Evolutionary conservation across 495 filamentous ascomycete species (phyloP).

Genomic region (Aspergillus cristatus): DNA sequence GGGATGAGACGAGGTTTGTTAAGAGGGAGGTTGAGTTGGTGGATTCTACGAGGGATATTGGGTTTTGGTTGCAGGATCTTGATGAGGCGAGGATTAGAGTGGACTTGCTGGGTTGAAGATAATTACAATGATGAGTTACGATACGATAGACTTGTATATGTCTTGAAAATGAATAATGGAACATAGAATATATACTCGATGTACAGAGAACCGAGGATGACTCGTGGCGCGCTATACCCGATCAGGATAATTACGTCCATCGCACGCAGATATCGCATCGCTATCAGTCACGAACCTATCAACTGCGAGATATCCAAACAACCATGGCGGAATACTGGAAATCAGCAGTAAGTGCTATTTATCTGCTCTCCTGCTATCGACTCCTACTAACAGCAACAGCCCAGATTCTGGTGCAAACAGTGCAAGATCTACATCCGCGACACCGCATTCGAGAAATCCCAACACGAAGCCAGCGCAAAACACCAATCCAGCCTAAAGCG

Average conservation of each 20-base stretch:
- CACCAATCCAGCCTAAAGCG: constrained; percentile 88
- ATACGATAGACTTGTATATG: constrained; percentile 1
- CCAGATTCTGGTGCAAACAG: constrained; percentile 96
- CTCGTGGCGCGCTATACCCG: too few species aligned
- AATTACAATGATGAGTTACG: background rate
- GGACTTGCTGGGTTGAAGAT: constrained; percentile 30
- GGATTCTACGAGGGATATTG: constrained; percentile 71
- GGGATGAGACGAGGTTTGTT: constrained; percentile 41
- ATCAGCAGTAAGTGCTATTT: constrained; percentile 55
- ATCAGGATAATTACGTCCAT: too few species aligned
- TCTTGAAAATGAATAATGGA: background rate
- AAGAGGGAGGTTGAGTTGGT: constrained; percentile 71
- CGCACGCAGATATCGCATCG: too few species aligned
- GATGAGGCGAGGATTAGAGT: constrained; percentile 59
- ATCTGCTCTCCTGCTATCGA: constrained; percentile 1
- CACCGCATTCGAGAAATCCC: constrained; percentile 76
- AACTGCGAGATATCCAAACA: too few species aligned
- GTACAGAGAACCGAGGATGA: too few species aligned
- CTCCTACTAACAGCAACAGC: constrained; percentile 31
- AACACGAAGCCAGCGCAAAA: constrained; percentile 83
- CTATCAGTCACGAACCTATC: too few species aligned
- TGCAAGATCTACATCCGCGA: constrained; percentile 87
- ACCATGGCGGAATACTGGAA: constrained; percentile 98
- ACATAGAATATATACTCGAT: too few species aligned
- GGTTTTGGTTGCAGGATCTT: constrained; percentile 63